phyloP scores from a whole-genome alignment of 306 rosid species.

The Prunus padus region DNA sequence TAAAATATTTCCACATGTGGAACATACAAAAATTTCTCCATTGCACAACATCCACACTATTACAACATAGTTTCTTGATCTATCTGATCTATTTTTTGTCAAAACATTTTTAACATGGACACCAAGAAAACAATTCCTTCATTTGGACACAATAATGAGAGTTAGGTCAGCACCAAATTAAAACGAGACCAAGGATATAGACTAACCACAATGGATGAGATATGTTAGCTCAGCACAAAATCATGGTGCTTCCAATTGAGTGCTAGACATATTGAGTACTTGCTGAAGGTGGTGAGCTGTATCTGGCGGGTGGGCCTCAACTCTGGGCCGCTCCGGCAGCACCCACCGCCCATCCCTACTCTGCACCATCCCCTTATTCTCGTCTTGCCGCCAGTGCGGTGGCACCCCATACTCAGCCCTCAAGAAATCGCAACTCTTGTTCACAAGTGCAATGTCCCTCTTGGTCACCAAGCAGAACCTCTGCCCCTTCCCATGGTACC shows the following conservation, averaged over 20 bases:
- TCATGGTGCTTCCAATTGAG: conserved; percentile 18
- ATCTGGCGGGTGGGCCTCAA: conserved; percentile 63
- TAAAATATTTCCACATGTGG: no score
- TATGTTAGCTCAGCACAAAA: neutral
- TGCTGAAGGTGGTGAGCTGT: conserved; percentile 43
- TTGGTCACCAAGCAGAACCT: conserved; percentile 31
- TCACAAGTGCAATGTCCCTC: conserved; percentile 63
- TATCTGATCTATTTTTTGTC: no score
- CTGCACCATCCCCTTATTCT: conserved; percentile 66
- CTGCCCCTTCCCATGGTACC: conserved; percentile 47
- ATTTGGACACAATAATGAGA: no score
- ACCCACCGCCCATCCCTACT: conserved; percentile 59
- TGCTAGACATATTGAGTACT: conserved; percentile 24
- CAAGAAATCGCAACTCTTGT: conserved; percentile 32
- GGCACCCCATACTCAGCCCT: conserved; percentile 21
- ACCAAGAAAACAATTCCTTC: no score
- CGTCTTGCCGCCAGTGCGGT: conserved; percentile 64
- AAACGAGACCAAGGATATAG: no score
- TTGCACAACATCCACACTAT: no score
- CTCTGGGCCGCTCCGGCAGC: conserved; percentile 47
- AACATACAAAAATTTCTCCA: no score
- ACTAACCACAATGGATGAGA: no score
- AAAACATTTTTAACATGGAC: no score
- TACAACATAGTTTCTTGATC: no score
- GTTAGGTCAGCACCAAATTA: neutral